Conservation (phyloP, 306 rosid genomes). For the Calophaca sinica region DNA sequence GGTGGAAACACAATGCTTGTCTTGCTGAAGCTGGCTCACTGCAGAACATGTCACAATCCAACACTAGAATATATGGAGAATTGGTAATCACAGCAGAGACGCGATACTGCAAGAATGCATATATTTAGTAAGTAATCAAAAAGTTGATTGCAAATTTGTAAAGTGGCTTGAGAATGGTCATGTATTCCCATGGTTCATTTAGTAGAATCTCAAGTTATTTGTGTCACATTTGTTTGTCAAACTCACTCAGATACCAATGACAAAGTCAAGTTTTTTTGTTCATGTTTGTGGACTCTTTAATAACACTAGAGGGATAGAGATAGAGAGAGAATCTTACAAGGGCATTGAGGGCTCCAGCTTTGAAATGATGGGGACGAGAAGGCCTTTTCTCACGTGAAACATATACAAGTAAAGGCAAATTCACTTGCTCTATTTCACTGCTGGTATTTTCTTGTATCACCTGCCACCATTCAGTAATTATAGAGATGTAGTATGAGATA, state of each 20-base stretch:
- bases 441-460: constrained; percentile 45
- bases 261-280: background rate
- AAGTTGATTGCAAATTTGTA: constrained; percentile 3
- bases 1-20: constrained; percentile 79
- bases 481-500: background rate
- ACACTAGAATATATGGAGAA: constrained; percentile 63
- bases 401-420: constrained; percentile 67
- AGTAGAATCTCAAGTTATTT: constrained; percentile 3
- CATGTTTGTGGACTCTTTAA: constrained; percentile 1
- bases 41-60: constrained; percentile 88
- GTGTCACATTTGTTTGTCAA: constrained; percentile 5
- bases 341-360: constrained; percentile 79
- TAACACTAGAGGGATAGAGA: constrained; percentile 1
- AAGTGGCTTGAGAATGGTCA: constrained; percentile 2
- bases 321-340: constrained; percentile 51
- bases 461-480: constrained; percentile 38
- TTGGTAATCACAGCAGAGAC: constrained; percentile 75
- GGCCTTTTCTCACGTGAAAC: constrained; percentile 72
- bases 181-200: background rate
- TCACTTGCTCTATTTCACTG: constrained; percentile 29
- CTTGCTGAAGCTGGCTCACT: constrained; percentile 68
- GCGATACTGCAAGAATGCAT: constrained; percentile 58
- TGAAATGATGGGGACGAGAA: constrained; percentile 66
- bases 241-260: background rate
- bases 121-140: background rate